Conservation (phyloP, 2,329 filamentous ascomycete species). For the Diaporthe destruens region DNA sequence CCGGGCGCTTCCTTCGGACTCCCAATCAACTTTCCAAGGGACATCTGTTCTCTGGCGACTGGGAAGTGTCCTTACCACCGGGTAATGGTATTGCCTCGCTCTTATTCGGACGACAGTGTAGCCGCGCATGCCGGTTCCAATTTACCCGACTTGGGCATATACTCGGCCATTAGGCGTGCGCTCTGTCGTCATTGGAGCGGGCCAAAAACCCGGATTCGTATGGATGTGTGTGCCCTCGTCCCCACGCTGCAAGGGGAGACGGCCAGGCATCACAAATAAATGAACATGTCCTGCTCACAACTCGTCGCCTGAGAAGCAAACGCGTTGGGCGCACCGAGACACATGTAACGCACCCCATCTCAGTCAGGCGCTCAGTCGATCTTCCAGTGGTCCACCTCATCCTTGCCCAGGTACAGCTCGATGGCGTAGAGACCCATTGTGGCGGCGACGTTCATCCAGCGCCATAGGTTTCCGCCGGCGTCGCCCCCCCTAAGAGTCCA, state of each 20-base stretch:
- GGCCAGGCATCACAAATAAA: not conserved
- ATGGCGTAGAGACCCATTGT: conserved; percentile 93
- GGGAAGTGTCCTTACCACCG: not conserved
- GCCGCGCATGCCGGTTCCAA: not conserved
- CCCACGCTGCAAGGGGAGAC: not conserved
- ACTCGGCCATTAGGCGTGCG: not conserved
- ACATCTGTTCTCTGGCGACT: conserved; percentile 1
- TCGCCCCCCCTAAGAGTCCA: conserved; percentile 90
- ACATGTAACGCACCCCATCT: not conserved
- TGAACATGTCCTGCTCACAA: not conserved
- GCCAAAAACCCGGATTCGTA: not conserved
- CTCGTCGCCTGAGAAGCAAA: not conserved
- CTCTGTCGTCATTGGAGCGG: too few species aligned
- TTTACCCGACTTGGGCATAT: not conserved
- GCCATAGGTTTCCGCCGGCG: conserved; percentile 86
- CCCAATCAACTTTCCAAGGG: not conserved
- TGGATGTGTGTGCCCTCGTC: not conserved
- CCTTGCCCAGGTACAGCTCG: conserved; percentile 88
- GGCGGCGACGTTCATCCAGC: conserved; percentile 91
- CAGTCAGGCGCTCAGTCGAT: conserved; percentile 72
- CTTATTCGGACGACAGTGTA: not conserved
- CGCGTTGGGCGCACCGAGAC: not conserved
- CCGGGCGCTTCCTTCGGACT: not conserved
- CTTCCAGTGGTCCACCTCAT: conserved; percentile 95
- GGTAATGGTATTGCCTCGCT: not conserved